A percentile compares a stretch with the other conserved stretches of the same genome.
These are phyloP conservation scores for Diaporthe sp. DNA, from an alignment of 2,329 filamentous ascomycete species.

Conservation along the genomic window DNA sequence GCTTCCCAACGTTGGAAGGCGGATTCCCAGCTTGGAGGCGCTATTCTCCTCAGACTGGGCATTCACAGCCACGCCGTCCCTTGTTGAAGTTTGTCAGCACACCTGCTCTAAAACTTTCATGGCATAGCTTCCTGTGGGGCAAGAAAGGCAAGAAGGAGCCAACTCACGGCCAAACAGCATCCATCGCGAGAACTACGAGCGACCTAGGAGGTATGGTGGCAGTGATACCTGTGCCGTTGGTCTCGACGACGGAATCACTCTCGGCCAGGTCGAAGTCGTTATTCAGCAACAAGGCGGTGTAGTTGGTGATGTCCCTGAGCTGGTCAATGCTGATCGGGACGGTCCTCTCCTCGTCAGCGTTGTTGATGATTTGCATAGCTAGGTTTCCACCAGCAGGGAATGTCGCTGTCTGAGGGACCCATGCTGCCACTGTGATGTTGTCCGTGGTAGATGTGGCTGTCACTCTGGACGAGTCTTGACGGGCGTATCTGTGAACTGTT, in stretches of 20 bases:
- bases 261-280: constrained; percentile 30
- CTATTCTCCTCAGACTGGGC: constrained; percentile 14
- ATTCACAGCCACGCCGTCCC: constrained; percentile 2
- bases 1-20: constrained; percentile 15
- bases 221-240: constrained; percentile 29
- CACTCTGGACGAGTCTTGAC: constrained; percentile 35
- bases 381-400: constrained; percentile 39
- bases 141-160: background rate
- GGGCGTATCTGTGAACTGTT: constrained; percentile 32
- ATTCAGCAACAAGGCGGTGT: constrained; percentile 27
- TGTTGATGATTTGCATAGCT: constrained; percentile 42
- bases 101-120: background rate
- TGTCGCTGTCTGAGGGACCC: constrained; percentile 17
- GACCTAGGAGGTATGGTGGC: constrained; percentile 30
- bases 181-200: constrained; percentile 28
- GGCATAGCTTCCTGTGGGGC: background rate
- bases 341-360: constrained; percentile 23
- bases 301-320: constrained; percentile 17
- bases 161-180: constrained; percentile 36
- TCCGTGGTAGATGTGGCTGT: constrained; percentile 32
- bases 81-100: background rate
- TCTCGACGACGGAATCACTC: constrained; percentile 12
- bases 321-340: constrained; percentile 29
- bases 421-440: constrained; percentile 34
- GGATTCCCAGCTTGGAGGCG: background rate